Conservation (phyloP, 78 protist species). For the Dictyostelium brefeldianum region DNA sequence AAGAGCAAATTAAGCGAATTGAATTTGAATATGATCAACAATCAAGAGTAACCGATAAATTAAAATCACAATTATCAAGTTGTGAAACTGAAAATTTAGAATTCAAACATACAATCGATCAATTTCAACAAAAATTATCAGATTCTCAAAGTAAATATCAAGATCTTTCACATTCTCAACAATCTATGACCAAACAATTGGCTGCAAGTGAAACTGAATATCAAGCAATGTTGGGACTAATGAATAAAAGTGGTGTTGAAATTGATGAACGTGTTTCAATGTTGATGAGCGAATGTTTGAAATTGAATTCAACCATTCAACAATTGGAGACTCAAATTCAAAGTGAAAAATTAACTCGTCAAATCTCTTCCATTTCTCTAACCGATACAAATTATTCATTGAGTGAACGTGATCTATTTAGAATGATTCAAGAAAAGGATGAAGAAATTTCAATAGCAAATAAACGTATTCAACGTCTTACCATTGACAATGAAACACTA, state of each 20-base stretch:
- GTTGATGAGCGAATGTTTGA: conserved; percentile 6
- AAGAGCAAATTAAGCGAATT: neutral
- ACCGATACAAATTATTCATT: conserved; percentile 37
- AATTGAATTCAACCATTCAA: neutral
- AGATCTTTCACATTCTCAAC: conserved; percentile 45
- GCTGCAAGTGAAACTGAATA: conserved; percentile 32
- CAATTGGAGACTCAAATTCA: conserved; percentile 37
- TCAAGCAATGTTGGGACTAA: conserved; percentile 47
- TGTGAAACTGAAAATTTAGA: conserved; percentile 34
- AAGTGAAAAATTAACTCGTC: conserved; percentile 40
- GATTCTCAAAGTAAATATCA: neutral
- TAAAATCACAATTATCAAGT: conserved; percentile 23
- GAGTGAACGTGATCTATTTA: conserved; percentile 11
- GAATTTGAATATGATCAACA: conserved; percentile 10
- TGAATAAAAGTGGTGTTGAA: conserved; percentile 44
- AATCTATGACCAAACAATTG: conserved; percentile 30
- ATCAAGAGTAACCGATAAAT: neutral
- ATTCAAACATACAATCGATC: conserved; percentile 10
- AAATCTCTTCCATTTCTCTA: conserved; percentile 25
- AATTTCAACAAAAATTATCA: neutral
- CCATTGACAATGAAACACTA: conserved; percentile 17
- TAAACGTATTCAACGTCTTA: conserved; percentile 53
- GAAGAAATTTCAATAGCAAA: conserved; percentile 18
- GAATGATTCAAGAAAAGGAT: conserved; percentile 57
- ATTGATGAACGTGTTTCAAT: conserved; percentile 49